Conservation (phyloP, 208 protist genomes). For the Leishmania braziliensis region DNA sequence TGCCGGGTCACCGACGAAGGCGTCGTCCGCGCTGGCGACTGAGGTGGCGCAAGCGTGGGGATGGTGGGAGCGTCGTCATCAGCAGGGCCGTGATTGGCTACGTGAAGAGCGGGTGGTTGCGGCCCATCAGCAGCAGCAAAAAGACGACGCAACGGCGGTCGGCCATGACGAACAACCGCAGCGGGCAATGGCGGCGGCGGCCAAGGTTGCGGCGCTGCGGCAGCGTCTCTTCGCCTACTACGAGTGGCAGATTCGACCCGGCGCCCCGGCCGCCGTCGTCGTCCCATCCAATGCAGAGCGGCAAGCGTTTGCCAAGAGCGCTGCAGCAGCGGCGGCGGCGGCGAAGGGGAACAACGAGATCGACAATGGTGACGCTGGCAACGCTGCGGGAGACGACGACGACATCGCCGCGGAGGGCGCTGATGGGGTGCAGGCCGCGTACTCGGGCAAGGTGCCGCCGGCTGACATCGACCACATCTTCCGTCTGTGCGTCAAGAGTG, state of each 20-base stretch:
- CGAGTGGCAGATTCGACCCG: slow-evolving; percentile 27
- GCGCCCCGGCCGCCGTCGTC: slow-evolving; percentile 8
- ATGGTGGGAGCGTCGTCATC: slow-evolving; percentile 69
- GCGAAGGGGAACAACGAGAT: background rate
- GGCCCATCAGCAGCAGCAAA: slow-evolving; percentile 11
- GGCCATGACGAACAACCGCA: background rate
- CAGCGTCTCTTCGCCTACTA: slow-evolving; percentile 48
- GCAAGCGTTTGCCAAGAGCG: slow-evolving; percentile 18
- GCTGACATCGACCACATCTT: slow-evolving; percentile 73
- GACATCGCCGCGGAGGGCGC: background rate
- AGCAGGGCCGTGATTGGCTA: slow-evolving; percentile 60
- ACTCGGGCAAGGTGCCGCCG: slow-evolving; percentile 69
- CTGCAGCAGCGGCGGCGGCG: background rate
- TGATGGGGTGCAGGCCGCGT: slow-evolving; percentile 35
- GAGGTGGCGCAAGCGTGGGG: slow-evolving; percentile 68
- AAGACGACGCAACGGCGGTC: background rate
- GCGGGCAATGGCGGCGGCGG: background rate
- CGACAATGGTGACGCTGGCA: background rate
- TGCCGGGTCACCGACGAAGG: background rate
- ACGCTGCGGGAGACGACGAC: slow-evolving; percentile 8
- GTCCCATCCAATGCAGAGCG: slow-evolving; percentile 14
- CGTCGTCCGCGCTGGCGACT: slow-evolving; percentile 7
- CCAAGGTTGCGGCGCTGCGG: slow-evolving; percentile 11
- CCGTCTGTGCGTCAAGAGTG: slow-evolving; percentile 51
- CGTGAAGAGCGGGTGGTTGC: slow-evolving; percentile 62